Conservation (phyloP, 257 asterid genomes). For the Gardenia jasminoides region DNA sequence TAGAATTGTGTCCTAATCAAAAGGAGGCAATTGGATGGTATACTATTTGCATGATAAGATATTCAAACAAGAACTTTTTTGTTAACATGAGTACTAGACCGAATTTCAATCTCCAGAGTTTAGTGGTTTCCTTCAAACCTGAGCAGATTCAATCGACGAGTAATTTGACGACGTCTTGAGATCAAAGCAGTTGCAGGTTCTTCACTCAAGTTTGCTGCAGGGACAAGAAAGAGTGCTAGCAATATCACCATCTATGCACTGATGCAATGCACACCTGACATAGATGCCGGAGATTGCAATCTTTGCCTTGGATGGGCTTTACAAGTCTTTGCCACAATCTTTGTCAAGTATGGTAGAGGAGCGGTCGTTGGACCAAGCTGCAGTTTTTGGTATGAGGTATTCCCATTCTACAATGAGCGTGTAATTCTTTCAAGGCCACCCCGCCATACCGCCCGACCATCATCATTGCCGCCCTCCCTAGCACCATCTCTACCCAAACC, state of each 20-base stretch:
- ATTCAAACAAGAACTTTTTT: constrained; percentile 17
- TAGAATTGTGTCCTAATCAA: constrained; percentile 17
- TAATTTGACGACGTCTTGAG: constrained; percentile 8
- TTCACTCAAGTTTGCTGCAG: constrained; percentile 16
- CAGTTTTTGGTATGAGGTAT: constrained; percentile 6
- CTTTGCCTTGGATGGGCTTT: constrained; percentile 15
- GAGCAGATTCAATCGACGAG: background rate
- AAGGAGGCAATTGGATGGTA: constrained; percentile 19
- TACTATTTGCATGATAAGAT: constrained; percentile 22
- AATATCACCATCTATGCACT: background rate
- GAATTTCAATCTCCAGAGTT: background rate
- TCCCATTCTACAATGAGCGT: background rate
- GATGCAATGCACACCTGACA: constrained; percentile 32
- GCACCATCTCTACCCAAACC: background rate
- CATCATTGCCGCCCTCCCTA: background rate
- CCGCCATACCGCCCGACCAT: too few species aligned
- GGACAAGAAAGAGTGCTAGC: background rate
- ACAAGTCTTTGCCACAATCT: background rate
- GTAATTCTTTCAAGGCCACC: background rate
- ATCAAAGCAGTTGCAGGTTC: background rate
- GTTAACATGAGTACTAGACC: background rate
- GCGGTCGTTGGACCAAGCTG: constrained; percentile 12
- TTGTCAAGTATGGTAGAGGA: background rate
- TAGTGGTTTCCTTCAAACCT: background rate
- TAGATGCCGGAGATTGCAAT: constrained; percentile 8